Evolutionary conservation across 2,329 filamentous ascomycete genomes (phyloP).

Genomic region (Colletotrichum lupini): DNA sequence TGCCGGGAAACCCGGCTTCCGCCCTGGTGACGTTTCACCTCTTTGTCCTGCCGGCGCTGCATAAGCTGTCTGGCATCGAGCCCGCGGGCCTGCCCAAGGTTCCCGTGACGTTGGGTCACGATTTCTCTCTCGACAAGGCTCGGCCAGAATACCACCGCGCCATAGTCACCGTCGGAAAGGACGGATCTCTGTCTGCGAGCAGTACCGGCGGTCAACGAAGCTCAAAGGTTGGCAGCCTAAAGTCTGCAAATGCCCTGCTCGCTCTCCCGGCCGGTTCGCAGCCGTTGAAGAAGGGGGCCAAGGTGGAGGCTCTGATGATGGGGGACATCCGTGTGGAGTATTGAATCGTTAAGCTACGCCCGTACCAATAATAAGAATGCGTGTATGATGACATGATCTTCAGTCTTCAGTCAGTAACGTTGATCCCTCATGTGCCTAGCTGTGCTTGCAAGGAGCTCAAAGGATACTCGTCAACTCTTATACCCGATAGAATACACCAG

Average conservation of each 20-base stretch:
- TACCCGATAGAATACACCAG: neutral
- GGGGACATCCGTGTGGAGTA: slow-evolving; percentile 51
- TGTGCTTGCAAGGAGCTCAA: neutral
- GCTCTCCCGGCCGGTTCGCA: slow-evolving; percentile 76
- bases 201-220: slow-evolving; percentile 94
- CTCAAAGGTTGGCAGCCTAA: slow-evolving; percentile 88
- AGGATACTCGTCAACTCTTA: no score
- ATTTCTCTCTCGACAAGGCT: slow-evolving; percentile 78
- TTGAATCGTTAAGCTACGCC: neutral
- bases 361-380: neutral
- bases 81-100: slow-evolving; percentile 78
- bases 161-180: slow-evolving; percentile 71
- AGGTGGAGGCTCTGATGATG: slow-evolving; percentile 85
- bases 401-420: neutral
- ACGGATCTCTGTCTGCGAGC: slow-evolving; percentile 77
- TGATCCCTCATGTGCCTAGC: neutral
- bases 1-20: slow-evolving; percentile 94
- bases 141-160: slow-evolving; percentile 93
- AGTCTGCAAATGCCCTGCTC: slow-evolving; percentile 87
- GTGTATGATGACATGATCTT: neutral
- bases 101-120: slow-evolving; percentile 76
- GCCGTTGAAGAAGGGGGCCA: slow-evolving; percentile 74
- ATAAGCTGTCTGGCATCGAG: slow-evolving; percentile 77
- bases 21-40: slow-evolving; percentile 94
- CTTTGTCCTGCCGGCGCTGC: slow-evolving; percentile 89